A percentile compares a stretch with the other conserved stretches of the same genome.
These are phyloP conservation scores for Lentinula lateritia DNA, from an alignment of 768 basidiomycete genomes.

Conservation along the genomic window DNA sequence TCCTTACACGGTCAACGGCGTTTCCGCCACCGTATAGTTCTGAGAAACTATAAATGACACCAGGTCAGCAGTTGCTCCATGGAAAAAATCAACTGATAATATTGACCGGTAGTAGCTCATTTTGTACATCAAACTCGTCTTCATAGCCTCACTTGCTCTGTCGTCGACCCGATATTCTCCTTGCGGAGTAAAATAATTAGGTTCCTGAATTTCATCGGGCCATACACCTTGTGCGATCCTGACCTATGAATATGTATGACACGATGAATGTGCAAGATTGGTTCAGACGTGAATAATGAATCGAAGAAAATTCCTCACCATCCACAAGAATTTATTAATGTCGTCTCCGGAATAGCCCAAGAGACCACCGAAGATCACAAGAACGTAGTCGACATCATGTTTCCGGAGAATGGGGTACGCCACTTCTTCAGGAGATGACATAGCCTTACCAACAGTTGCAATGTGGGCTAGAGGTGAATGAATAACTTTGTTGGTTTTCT, in stretches of 20 bases:
- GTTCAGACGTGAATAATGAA: neutral
- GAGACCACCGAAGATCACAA: conserved; percentile 95
- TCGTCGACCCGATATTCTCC: conserved; percentile 96
- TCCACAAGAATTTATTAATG: conserved; percentile 99
- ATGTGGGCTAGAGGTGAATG: conserved; percentile 66
- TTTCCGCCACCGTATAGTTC: conserved; percentile 77
- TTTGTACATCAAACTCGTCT: conserved; percentile 97
- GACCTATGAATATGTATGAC: neutral
- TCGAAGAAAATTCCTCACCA: conserved; percentile 58
- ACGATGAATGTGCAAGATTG: neutral
- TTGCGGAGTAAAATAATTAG: conserved; percentile 84
- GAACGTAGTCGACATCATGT: conserved; percentile 96
- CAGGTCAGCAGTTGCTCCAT: neutral
- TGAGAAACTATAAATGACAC: conserved; percentile 51
- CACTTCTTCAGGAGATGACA: conserved; percentile 90
- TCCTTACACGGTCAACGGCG: conserved; percentile 82
- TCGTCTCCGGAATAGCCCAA: conserved; percentile 98
- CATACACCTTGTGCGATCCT: conserved; percentile 92
- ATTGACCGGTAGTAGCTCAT: conserved; percentile 91
- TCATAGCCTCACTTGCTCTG: conserved; percentile 81
- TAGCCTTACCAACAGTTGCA: conserved; percentile 97
- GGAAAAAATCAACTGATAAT: neutral
- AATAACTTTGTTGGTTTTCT: conserved; percentile 5
- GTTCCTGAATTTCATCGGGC: conserved; percentile 97
- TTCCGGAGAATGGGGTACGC: conserved; percentile 96